Percentiles rank a stretch among this genome's conserved stretches.
phyloP scores from a whole-genome alignment of 495 filamentous ascomycete species.

The Podospora bellae-mahoneyi region DNA sequence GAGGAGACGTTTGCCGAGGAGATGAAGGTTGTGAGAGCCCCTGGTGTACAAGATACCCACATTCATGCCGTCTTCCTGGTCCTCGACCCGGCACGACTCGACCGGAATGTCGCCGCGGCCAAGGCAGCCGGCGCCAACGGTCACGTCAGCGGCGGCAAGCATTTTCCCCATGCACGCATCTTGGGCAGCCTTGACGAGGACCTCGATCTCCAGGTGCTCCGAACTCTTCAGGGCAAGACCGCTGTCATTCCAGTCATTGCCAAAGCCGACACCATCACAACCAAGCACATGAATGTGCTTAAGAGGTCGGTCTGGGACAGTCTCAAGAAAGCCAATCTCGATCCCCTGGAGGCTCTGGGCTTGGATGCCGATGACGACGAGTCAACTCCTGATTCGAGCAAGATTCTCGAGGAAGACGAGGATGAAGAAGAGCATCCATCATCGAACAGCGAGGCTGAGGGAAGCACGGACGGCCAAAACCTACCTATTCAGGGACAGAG shows the following conservation, averaged over 20 bases:
- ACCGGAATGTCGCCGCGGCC: conserved; percentile 72
- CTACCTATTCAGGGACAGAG: conserved; percentile 35
- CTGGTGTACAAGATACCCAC: conserved; percentile 91
- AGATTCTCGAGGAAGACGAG: conserved; percentile 61
- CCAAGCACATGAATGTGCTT: conserved; percentile 86
- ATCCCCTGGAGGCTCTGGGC: conserved; percentile 82
- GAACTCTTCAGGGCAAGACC: conserved; percentile 87
- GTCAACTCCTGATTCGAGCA: conserved; percentile 46
- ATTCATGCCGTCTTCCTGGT: conserved; percentile 94
- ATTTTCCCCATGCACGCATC: conserved; percentile 43
- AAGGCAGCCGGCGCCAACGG: conserved; percentile 53
- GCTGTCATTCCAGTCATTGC: conserved; percentile 94
- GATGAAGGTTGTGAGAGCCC: conserved; percentile 92
- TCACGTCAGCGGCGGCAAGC: conserved; percentile 50
- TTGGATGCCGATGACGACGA: conserved; percentile 71
- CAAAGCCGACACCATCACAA: conserved; percentile 95
- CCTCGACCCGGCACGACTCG: conserved; percentile 83
- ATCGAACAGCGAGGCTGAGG: conserved; percentile 22
- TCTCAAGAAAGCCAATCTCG: conserved; percentile 78
- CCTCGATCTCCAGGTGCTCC: conserved; percentile 85
- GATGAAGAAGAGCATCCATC: conserved; percentile 41
- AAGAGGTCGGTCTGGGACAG: conserved; percentile 88
- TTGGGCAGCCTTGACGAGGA: conserved; percentile 80
- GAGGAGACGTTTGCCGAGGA: conserved; percentile 97
- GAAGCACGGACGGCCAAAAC: conserved; percentile 25